phyloP scores from a whole-genome alignment of 1,139 yeast genomes.

The Blastobotrys illinoisensis region DNA sequence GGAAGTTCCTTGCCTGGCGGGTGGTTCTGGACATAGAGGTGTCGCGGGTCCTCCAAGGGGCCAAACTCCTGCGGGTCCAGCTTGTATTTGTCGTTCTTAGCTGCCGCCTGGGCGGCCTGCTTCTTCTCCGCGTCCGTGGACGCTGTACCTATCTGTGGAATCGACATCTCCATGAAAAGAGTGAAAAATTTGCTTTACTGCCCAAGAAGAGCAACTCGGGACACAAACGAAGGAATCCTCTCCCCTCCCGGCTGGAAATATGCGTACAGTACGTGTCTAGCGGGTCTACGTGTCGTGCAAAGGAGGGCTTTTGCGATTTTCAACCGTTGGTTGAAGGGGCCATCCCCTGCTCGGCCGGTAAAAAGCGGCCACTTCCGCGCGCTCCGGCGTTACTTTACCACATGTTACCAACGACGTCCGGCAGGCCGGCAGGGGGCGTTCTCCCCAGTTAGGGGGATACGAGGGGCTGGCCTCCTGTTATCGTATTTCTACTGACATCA shows the following conservation, averaged over 20 bases:
- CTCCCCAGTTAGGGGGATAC: no score
- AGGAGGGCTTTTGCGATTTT: neutral
- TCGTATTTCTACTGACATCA: no score
- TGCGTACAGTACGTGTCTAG: neutral
- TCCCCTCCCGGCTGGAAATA: neutral
- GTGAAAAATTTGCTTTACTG: neutral
- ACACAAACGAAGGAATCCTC: no score
- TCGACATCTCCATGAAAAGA: neutral
- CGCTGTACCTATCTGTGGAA: neutral
- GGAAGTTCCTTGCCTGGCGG: slow-evolving; percentile 24
- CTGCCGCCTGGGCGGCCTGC: neutral
- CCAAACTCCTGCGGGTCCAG: slow-evolving; percentile 25
- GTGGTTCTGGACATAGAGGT: slow-evolving; percentile 36
- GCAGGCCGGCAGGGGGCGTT: no score
- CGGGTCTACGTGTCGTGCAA: neutral
- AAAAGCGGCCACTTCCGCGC: neutral
- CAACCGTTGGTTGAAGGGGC: neutral
- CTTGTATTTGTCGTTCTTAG: slow-evolving; percentile 1
- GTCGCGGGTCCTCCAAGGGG: slow-evolving; percentile 26
- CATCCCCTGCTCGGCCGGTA: neutral
- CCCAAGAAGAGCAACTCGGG: no score
- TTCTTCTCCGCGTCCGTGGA: neutral
- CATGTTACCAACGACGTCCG: neutral
- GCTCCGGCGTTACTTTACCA: neutral
- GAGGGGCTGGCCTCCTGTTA: no score